These are phyloP conservation scores for Corynascus novoguineensis DNA, from an alignment of 495 filamentous ascomycete genomes.

Conservation along the genomic window DNA sequence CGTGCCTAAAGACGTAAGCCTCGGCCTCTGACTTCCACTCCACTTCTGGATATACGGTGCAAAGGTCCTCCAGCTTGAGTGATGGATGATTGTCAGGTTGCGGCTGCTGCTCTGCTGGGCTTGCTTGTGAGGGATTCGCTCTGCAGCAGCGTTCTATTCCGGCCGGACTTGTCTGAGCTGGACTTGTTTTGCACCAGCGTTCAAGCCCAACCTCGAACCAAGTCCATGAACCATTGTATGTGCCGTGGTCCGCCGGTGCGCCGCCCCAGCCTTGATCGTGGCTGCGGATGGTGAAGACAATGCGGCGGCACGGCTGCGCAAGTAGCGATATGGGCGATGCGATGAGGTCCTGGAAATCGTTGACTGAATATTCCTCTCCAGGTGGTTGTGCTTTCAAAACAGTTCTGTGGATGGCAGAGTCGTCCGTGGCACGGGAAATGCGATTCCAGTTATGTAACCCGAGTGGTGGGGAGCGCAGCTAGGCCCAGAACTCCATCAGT, in stretches of 20 bases:
- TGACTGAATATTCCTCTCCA: slow-evolving; percentile 27
- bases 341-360: slow-evolving; percentile 30
- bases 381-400: slow-evolving; percentile 7
- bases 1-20: slow-evolving; percentile 28
- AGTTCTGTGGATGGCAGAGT: background rate
- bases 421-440: background rate
- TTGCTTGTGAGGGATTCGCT: background rate
- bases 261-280: slow-evolving; percentile 64
- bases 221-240: slow-evolving; percentile 56
- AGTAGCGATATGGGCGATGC: slow-evolving; percentile 28
- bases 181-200: slow-evolving; percentile 29
- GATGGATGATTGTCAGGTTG: slow-evolving; percentile 2
- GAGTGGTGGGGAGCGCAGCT: slow-evolving; percentile 42
- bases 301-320: slow-evolving; percentile 45
- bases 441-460: slow-evolving; percentile 30
- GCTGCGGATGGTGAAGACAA: slow-evolving; percentile 61
- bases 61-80: slow-evolving; percentile 12
- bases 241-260: slow-evolving; percentile 30
- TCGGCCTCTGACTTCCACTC: background rate
- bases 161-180: slow-evolving; percentile 18
- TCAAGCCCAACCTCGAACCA: slow-evolving; percentile 66
- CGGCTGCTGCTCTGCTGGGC: background rate
- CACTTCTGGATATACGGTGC: slow-evolving; percentile 18
- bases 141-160: slow-evolving; percentile 47
- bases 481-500: background rate